Base-by-base conservation (phyloP, 2,329 filamentous ascomycete genomes). In the Colletotrichum orbiculare region DNA sequence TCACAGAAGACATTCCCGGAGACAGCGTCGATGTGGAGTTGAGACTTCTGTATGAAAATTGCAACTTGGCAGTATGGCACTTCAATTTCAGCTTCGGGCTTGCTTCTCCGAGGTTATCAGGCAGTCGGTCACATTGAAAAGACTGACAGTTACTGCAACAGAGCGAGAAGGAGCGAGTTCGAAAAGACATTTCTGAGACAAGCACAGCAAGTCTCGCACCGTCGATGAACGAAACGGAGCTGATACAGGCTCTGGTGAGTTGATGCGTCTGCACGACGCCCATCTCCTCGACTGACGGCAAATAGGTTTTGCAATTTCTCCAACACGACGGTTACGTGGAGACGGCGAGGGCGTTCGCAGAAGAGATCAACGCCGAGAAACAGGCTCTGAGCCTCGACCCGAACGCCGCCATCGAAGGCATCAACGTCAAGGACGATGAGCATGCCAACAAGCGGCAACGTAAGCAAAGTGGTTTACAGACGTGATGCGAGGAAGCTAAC, bases 271-370 rank as follows among this genome's bases (percentile, higher is more conserved):
- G 8, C 11, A 17, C n/a, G 12, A 8, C 38, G 17, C 7, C 10
- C 25, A 43, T 9, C n/a, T 11, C 54, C 17, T 37, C 61, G 54
- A 71, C 42, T 62, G 52, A 33, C 8, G 42, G 9, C 11, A 38
- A n/a, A 38, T 59, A 84, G 81, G 85, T 89, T 15, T 85, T 94
- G 43, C 94, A 97, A 77, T 98, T 97, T 70, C 82, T 99, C 12
- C 92, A 94, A 42, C 95, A 98, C 71, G 96, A 98, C 72, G 96
- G 96, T 64, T 98, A 97, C 70, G 91, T 97, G 8, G 95, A 97
- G 70, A 97, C 95, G 0, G 94, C 94, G 8, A 88, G 90, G 68
- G 93, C 93, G 0, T 98, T 99, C 81, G 89, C 92, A 4, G 85
- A 91, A 70, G 95, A 98, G 73, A 88, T 97, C 34, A 85, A 87